Conservation (phyloP, 2,329 filamentous ascomycete species). For the Stemphylium beticola region DNA sequence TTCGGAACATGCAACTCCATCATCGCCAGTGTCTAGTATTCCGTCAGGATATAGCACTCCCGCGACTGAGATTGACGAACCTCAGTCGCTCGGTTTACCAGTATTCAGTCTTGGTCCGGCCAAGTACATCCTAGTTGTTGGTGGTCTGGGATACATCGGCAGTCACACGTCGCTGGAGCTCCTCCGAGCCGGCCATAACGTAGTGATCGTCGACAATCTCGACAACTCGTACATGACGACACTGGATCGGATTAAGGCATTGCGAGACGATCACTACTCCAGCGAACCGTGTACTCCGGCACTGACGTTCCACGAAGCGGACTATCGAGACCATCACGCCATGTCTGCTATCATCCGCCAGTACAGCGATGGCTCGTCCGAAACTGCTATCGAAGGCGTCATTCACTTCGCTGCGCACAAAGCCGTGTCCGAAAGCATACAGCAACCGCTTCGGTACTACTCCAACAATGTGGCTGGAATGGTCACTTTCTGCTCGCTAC, state of each 20-base stretch:
- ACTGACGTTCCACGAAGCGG: slow-evolving; percentile 51
- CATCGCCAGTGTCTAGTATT: neutral
- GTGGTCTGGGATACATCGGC: slow-evolving; percentile 60
- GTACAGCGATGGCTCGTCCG: slow-evolving; percentile 27
- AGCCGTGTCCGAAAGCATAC: slow-evolving; percentile 65
- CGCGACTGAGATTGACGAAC: neutral
- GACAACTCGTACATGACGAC: slow-evolving; percentile 48
- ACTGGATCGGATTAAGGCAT: slow-evolving; percentile 30
- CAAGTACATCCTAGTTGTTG: slow-evolving; percentile 29
- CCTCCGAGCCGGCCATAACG: slow-evolving; percentile 57
- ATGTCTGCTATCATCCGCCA: slow-evolving; percentile 13
- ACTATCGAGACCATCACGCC: slow-evolving; percentile 45
- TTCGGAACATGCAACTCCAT: neutral
- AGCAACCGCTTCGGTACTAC: slow-evolving; percentile 65
- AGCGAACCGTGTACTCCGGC: slow-evolving; percentile 34
- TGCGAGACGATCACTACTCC: slow-evolving; percentile 1
- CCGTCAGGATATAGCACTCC: neutral
- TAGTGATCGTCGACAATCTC: slow-evolving; percentile 51
- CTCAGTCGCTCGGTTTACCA: neutral
- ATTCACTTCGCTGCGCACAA: slow-evolving; percentile 72
- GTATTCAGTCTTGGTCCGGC: neutral
- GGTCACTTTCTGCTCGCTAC: slow-evolving; percentile 60
- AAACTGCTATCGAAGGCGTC: slow-evolving; percentile 59
- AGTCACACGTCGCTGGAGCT: slow-evolving; percentile 60
- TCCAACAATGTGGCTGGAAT: slow-evolving; percentile 68